Conservation (phyloP, 441 rosid species). For the Euphorbia schlechtendalii region DNA sequence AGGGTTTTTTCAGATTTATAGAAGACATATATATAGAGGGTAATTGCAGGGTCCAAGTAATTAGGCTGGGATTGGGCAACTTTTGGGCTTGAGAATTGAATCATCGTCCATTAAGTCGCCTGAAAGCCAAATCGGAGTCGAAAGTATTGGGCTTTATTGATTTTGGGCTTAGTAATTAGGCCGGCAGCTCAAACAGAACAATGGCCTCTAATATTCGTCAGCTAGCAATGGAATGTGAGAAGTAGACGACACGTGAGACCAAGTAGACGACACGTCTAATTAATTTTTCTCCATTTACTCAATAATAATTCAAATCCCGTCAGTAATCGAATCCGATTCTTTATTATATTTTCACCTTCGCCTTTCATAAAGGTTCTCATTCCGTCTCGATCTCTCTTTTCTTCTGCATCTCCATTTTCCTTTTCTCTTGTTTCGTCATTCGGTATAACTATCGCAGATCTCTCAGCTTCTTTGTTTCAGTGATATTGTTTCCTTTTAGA, state of each 20-base stretch:
- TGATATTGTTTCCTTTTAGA: not conserved
- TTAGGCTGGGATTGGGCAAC: too few species aligned
- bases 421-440: not conserved
- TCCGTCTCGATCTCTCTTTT: not conserved
- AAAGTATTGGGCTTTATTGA: too few species aligned
- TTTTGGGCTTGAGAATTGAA: too few species aligned
- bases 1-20: not conserved
- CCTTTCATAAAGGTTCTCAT: not conserved
- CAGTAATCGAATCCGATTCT: slow-evolving; percentile 5
- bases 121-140: too few species aligned
- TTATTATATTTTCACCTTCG: not conserved
- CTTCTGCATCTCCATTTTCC: not conserved
- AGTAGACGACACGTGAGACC: not conserved
- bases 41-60: too few species aligned
- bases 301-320: not conserved
- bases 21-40: too few species aligned
- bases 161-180: too few species aligned
- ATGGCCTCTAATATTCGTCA: too few species aligned
- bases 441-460: not conserved
- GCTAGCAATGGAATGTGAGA: not conserved
- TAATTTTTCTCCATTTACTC: too few species aligned
- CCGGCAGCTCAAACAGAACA: too few species aligned
- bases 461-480: not conserved
- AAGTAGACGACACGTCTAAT: slow-evolving; percentile 11
- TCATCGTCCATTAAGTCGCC: too few species aligned